Evolutionary conservation across 2,329 filamentous ascomycete genomes (phyloP).

Genomic region (Ascochyta fabae): DNA sequence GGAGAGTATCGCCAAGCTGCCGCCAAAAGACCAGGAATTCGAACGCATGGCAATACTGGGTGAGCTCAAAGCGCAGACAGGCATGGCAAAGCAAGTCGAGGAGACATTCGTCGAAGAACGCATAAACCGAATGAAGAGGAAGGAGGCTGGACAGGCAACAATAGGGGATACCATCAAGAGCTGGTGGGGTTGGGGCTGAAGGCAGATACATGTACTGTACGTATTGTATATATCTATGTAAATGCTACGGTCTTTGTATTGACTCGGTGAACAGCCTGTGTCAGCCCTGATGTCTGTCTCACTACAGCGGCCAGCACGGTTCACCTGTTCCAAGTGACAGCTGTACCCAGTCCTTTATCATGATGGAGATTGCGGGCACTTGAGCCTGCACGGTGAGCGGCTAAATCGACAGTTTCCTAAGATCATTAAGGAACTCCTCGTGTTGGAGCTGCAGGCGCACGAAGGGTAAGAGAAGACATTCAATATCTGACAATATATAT

Average conservation of each 20-base stretch:
- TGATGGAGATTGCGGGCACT: no score
- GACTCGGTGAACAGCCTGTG: background rate
- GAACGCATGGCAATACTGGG: conserved; percentile 44
- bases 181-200: conserved; percentile 46
- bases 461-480: no score
- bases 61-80: conserved; percentile 40
- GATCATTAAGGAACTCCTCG: no score
- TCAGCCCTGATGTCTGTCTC: background rate
- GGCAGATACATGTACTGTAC: conserved; percentile 11
- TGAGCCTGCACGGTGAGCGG: no score
- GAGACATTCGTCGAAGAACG: conserved; percentile 44
- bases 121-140: conserved; percentile 45
- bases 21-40: conserved; percentile 41
- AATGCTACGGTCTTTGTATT: background rate
- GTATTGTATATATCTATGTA: conserved; percentile 13
- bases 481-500: no score
- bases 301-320: no score
- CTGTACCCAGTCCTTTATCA: no score
- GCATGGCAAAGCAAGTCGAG: conserved; percentile 43
- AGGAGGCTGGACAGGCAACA: conserved; percentile 44
- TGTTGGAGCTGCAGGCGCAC: no score
- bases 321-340: no score
- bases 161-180: conserved; percentile 49
- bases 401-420: no score
- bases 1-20: conserved; percentile 39